Percentiles rank a stretch among this genome's conserved stretches.
phyloP scores from a whole-genome alignment of 495 filamentous ascomycete genomes.

The Durotheca rogersii region DNA sequence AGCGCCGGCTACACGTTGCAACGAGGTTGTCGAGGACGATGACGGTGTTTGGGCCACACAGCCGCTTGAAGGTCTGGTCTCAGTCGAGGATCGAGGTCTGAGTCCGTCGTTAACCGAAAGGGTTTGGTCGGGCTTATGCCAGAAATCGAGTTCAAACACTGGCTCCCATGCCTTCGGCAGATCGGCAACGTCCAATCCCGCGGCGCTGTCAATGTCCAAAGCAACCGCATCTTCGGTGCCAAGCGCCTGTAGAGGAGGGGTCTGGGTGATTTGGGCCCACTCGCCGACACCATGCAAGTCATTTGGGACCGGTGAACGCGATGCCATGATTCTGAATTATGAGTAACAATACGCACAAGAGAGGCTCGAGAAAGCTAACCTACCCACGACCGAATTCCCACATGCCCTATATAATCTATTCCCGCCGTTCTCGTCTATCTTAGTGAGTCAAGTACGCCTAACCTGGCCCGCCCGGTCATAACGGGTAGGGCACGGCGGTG shows the following conservation, averaged over 20 bases:
- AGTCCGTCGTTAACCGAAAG: neutral
- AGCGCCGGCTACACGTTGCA: too few relatives aligned
- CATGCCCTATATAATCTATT: conserved; percentile 5
- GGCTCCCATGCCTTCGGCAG: conserved; percentile 15
- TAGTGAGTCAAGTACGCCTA: too few relatives aligned
- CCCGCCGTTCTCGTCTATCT: too few relatives aligned
- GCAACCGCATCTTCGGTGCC: neutral
- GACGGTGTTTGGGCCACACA: too few relatives aligned
- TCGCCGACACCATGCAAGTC: conserved; percentile 12
- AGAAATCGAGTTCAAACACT: conserved; percentile 14
- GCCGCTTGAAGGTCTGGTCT: too few relatives aligned
- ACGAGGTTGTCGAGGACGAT: too few relatives aligned
- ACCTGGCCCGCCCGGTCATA: too few relatives aligned
- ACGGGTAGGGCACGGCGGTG: too few relatives aligned
- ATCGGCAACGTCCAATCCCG: neutral
- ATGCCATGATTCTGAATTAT: conserved; percentile 5
- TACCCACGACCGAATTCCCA: neutral
- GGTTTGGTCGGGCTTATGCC: conserved; percentile 4
- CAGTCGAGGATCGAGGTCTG: too few relatives aligned
- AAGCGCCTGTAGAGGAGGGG: neutral
- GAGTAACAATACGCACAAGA: neutral
- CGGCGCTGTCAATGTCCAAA: neutral
- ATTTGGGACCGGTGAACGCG: conserved; percentile 2
- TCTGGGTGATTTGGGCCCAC: conserved; percentile 9
- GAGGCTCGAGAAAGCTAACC: neutral